Percentiles rank a stretch among this genome's conserved stretches.
These are phyloP conservation scores for Ambrosia hybrid DNA, from an alignment of 140 eudicot species.

Conservation along the genomic window DNA sequence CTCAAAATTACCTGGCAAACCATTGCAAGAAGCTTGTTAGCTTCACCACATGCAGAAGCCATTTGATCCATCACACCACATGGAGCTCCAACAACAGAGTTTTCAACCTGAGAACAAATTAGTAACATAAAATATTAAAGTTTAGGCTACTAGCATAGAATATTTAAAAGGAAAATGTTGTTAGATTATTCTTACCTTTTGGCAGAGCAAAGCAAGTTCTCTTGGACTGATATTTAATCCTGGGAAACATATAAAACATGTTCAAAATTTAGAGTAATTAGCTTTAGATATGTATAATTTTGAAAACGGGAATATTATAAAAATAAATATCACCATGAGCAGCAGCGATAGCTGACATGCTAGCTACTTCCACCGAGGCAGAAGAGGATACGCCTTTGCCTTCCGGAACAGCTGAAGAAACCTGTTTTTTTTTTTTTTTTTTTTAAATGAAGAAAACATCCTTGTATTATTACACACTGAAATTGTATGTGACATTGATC, in stretches of 20 bases:
- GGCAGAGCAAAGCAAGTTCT: conserved; percentile 94
- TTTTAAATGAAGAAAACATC: not conserved
- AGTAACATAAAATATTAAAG: not conserved
- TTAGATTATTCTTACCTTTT: conserved; percentile 54
- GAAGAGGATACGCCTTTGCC: conserved; percentile 99
- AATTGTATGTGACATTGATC: not conserved
- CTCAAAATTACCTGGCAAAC: conserved; percentile 52
- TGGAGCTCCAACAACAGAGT: conserved; percentile 97
- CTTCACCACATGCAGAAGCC: conserved; percentile 99
- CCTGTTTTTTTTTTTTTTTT: conserved; percentile 37
- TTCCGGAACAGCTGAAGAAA: conserved; percentile 96
- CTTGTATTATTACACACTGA: not conserved
- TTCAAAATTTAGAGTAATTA: conserved; percentile 6
- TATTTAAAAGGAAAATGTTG: not conserved
- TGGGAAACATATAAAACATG: conserved; percentile 28
- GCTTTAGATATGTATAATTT: not conserved
- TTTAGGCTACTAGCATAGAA: not conserved
- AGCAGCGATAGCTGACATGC: conserved; percentile 96
- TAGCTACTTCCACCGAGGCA: conserved; percentile 93
- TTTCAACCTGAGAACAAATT: conserved; percentile 59
- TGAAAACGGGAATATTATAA: not conserved
- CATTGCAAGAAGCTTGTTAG: conserved; percentile 97
- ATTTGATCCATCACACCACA: conserved; percentile 99
- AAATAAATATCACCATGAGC: conserved; percentile 67
- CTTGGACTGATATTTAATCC: conserved; percentile 72